phyloP scores from a whole-genome alignment of 2,329 filamentous ascomycete species.

The Xylariaceae sp. region DNA sequence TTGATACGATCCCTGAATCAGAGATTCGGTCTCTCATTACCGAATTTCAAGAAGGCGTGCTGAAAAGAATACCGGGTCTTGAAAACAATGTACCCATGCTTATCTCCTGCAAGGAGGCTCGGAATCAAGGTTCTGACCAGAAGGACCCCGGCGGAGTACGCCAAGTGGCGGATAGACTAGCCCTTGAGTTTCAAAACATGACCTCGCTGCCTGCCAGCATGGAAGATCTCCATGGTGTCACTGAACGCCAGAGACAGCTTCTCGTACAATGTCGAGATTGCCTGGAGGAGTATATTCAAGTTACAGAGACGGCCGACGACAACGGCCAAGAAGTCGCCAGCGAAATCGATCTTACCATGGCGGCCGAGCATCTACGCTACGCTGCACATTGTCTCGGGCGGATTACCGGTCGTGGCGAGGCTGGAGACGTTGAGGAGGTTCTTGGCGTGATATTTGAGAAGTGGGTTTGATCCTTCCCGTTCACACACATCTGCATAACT shows the following conservation, averaged over 20 bases:
- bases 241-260: slow-evolving; percentile 79
- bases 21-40: slow-evolving; percentile 37
- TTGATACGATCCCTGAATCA: slow-evolving; percentile 41
- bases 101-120: slow-evolving; percentile 67
- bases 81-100: slow-evolving; percentile 41
- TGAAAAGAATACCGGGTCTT: slow-evolving; percentile 39
- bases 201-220: slow-evolving; percentile 66
- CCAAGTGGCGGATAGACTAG: slow-evolving; percentile 60
- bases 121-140: slow-evolving; percentile 31
- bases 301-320: slow-evolving; percentile 39
- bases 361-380: slow-evolving; percentile 79
- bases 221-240: slow-evolving; percentile 83
- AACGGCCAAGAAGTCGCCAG: slow-evolving; percentile 20
- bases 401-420: slow-evolving; percentile 81
- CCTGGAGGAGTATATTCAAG: slow-evolving; percentile 66
- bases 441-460: slow-evolving; percentile 97
- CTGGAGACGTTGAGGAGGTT: slow-evolving; percentile 90
- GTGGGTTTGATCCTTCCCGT: slow-evolving; percentile 46
- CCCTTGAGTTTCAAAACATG: slow-evolving; percentile 63
- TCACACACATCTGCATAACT: slow-evolving; percentile 10
- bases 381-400: slow-evolving; percentile 75
- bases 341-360: slow-evolving; percentile 78
- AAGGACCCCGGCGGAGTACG: slow-evolving; percentile 62
- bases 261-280: slow-evolving; percentile 66
- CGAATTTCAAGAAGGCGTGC: slow-evolving; percentile 37